Base-by-base conservation (phyloP, 2,329 filamentous ascomycete species). In the Cladosporium sp. region DNA sequence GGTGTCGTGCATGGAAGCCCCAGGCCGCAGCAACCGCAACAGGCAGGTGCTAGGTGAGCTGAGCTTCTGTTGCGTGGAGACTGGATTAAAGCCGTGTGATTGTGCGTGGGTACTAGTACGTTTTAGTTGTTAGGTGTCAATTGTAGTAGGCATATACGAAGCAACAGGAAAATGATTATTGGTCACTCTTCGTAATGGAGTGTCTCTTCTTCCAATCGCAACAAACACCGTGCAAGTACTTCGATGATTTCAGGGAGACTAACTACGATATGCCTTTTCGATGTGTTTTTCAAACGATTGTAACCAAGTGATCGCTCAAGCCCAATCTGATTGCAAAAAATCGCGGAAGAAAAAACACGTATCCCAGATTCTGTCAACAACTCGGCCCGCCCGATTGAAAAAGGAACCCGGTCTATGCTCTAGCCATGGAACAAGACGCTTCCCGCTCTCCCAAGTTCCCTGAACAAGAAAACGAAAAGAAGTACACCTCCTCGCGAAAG, bases 21-120 rank as follows among this genome's bases (percentile, higher is more conserved):
- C 24, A 70, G 74, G 52, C 73, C 71, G 18, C 61, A 54, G 34
- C 61, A 54, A 26, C 24, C 34, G 8, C 24, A 76, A 66, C 74
- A 75, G 65, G 71, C 75, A 21, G 71, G 68, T 44, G 71, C 74
- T 59, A 70, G 72, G 65, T 73, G 67, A n/a, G 21, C 28, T 73
- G 67, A n/a, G 21, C 28, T 11, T 8, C 8, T n/a, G 11, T n/a
- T 18, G 6, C 3, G 24, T 10, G 52, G 15, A 30, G 15, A 14
- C 8, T n/a, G 52, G 52, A 21, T 34, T n/a, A 7, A 55, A 55
- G 52, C 11, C 34, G 28, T 55, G 32, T 58, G n/a, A 15, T 41
- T 21, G 11, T 24, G 26, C 12, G 14, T 24, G 21, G 6, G 2
- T 34, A 34, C 8, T 55, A n/a, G 28, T 10, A n/a, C 18, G 18